Percentiles rank a stretch among this genome's conserved stretches.
These are phyloP conservation scores for Cicer arietinum DNA, from an alignment of 306 rosid species.

Conservation along the genomic window DNA sequence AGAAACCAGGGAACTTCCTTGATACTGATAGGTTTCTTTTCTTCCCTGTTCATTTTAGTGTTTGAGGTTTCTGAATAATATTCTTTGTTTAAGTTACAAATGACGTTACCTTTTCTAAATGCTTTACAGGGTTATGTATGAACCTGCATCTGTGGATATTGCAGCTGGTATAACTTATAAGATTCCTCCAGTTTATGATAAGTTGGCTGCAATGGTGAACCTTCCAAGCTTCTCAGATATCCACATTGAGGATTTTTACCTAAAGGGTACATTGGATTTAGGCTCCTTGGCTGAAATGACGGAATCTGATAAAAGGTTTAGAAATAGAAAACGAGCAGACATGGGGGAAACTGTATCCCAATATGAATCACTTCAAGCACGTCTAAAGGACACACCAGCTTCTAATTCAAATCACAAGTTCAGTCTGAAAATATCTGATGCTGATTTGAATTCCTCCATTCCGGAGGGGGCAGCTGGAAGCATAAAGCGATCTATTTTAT, in stretches of 20 bases:
- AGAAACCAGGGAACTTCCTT: conserved; percentile 59
- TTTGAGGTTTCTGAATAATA: not conserved
- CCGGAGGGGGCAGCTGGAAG: conserved; percentile 99
- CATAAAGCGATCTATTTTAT: conserved; percentile 87
- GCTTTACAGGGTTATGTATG: conserved; percentile 71
- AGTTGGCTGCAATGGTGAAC: conserved; percentile 63
- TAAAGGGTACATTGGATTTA: conserved; percentile 94
- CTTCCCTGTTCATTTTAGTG: too few relatives aligned
- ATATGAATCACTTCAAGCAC: conserved; percentile 89
- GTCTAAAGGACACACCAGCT: conserved; percentile 63
- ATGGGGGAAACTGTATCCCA: conserved; percentile 83
- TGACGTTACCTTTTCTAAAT: conserved; percentile 36
- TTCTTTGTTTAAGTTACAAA: conserved; percentile 7
- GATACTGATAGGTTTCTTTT: conserved; percentile 38
- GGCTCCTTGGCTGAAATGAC: conserved; percentile 94
- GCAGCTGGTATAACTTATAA: conserved; percentile 84
- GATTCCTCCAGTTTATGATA: conserved; percentile 93
- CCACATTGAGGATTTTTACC: conserved; percentile 82
- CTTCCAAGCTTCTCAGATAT: conserved; percentile 90
- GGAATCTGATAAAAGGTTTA: conserved; percentile 73
- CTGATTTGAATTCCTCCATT: conserved; percentile 74
- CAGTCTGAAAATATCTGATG: conserved; percentile 77
- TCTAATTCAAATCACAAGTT: conserved; percentile 74
- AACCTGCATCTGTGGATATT: conserved; percentile 86
- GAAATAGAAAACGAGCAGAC: conserved; percentile 66